Conservation (phyloP, 202 grass and related monocot species). For the Setaria italica region DNA sequence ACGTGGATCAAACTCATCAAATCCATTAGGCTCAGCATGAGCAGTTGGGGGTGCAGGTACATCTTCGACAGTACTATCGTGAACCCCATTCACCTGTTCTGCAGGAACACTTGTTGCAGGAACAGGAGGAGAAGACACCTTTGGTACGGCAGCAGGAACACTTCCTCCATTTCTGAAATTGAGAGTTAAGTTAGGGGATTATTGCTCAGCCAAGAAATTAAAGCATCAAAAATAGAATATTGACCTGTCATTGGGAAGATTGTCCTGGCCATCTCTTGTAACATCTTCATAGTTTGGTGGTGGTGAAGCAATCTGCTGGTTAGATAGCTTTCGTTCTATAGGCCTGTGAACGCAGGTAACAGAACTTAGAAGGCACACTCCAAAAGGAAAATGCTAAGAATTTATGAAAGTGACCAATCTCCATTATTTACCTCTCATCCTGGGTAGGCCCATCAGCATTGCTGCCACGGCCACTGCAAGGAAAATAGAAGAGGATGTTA, state of each 20-base stretch:
- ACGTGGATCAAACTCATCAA: slow-evolving; percentile 99
- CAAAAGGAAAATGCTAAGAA: slow-evolving; percentile 29
- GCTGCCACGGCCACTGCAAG: slow-evolving; percentile 70
- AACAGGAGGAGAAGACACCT: slow-evolving; percentile 45
- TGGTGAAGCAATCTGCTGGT: slow-evolving; percentile 76
- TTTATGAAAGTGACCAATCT: slow-evolving; percentile 7
- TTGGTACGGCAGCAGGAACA: slow-evolving; percentile 51
- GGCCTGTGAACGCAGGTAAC: slow-evolving; percentile 53
- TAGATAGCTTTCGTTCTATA: slow-evolving; percentile 73
- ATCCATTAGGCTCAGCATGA: slow-evolving; percentile 59
- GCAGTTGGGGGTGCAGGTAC: slow-evolving; percentile 45
- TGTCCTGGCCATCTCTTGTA: slow-evolving; percentile 55
- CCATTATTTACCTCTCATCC: slow-evolving; percentile 74
- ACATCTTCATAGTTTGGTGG: slow-evolving; percentile 88
- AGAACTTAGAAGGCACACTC: slow-evolving; percentile 34
- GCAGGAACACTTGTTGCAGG: slow-evolving; percentile 42
- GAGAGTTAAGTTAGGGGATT: slow-evolving; percentile 35
- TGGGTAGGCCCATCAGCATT: slow-evolving; percentile 64
- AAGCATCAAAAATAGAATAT: slow-evolving; percentile 28
- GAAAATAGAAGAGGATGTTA: slow-evolving; percentile 32
- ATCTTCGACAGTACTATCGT: slow-evolving; percentile 37
- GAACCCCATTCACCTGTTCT: slow-evolving; percentile 43
- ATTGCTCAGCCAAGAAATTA: slow-evolving; percentile 22
- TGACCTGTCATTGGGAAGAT: slow-evolving; percentile 66
- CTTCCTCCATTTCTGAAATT: slow-evolving; percentile 75